Conservation (phyloP, 164 flowering plant genomes). For the Protea cynaroides region DNA sequence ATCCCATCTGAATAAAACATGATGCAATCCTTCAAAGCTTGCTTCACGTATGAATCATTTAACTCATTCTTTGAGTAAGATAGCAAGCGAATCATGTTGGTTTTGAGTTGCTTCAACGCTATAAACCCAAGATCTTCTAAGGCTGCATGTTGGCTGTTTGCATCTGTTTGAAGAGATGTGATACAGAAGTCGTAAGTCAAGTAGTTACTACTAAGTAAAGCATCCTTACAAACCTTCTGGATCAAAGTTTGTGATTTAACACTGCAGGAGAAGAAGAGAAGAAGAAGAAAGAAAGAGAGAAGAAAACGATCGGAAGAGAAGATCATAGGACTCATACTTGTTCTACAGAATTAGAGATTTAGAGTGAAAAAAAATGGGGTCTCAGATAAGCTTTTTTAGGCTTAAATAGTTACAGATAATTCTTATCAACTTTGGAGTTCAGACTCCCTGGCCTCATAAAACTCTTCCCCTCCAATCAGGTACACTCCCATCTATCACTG, state of each 20-base stretch:
- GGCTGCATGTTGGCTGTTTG: conserved; percentile 25
- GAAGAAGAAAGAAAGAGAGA: too few relatives aligned
- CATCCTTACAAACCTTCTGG: conserved; percentile 30
- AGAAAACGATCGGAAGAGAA: too few relatives aligned
- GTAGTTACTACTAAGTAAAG: conserved; percentile 32
- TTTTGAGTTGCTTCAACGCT: conserved; percentile 25
- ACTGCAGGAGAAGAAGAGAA: neutral
- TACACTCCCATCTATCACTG: too few relatives aligned
- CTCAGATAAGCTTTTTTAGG: too few relatives aligned
- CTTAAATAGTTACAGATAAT: too few relatives aligned
- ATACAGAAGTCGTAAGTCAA: conserved; percentile 37
- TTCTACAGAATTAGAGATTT: too few relatives aligned
- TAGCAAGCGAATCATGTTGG: conserved; percentile 36
- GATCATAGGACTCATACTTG: too few relatives aligned
- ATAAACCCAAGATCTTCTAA: conserved; percentile 33
- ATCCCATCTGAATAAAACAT: conserved; percentile 45
- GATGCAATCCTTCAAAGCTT: conserved; percentile 34
- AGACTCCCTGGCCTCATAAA: too few relatives aligned
- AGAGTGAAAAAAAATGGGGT: too few relatives aligned
- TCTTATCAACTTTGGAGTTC: too few relatives aligned
- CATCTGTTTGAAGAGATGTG: conserved; percentile 32
- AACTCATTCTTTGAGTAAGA: conserved; percentile 19
- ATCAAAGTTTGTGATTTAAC: conserved; percentile 18
- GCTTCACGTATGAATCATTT: conserved; percentile 17
- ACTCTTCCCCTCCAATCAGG: too few relatives aligned